Evolutionary conservation across 176 grass and related monocot species (phyloP), one percentile per base, ranked within the genome.

Genomic region (Tuctoria greenei): DNA sequence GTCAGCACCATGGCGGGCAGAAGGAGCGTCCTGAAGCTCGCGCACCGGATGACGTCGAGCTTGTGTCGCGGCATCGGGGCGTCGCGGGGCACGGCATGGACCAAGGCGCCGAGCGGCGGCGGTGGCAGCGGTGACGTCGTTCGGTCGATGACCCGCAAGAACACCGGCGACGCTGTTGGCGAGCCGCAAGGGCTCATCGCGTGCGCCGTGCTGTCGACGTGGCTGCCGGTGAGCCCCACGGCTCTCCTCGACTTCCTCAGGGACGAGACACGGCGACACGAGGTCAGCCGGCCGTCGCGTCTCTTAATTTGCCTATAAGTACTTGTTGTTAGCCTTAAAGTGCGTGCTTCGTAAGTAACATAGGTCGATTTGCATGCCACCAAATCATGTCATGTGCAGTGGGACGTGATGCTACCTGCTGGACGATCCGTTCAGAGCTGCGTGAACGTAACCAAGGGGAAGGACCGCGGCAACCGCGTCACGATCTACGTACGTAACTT

Each of bases 11-110:
- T 80, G 39, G 90, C 88, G 7, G 93, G 88, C 78, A 91, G 91
- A 72, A 87, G 88, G 81, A 97, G 94, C 86, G 88, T 91, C 7
- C 82, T 93, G 84, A 93, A 84, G 61, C 79, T 97, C 35, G 86
- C 86, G 23, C 88, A 91, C 14, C 82, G 94, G 74, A 93, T 97
- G 84, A 81, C 84, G 1, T 87, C 79, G 42, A 80, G 75, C 67
- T 84, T 97, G 55, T 87, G 73, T 31, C 79, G 79, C 59, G n/a
- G 34, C 74, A 67, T 89, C 21, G 83, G 84, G 14, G 88, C 66
- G 10, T 89, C 86, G 7, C 77, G 77, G 16, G 71, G 69, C 75
- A 49, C n/a, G 58, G 74, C 74, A 1, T 93, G 88, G 86, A 74
- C 52, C 20, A 88, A 77, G 62, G 62, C 58, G 8, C 56, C 77